Base-by-base conservation (phyloP, 495 filamentous ascomycete genomes). In the Extremus antarcticus region DNA sequence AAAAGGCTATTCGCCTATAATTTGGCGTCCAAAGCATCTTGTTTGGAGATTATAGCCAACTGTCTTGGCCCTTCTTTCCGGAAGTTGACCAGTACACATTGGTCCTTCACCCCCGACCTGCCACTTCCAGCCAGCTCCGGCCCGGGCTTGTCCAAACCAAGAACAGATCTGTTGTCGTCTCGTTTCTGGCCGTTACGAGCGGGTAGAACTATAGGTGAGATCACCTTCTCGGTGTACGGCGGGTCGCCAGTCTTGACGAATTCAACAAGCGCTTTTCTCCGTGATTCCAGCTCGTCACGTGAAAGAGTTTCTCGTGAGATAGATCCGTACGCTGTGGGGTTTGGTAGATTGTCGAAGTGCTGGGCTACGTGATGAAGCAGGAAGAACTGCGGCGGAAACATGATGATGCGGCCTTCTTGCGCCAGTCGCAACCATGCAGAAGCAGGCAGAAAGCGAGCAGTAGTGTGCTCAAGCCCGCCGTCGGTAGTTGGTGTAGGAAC, bases 301-400 rank as follows among this genome's bases (percentile, higher is more conserved):
- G 72, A 48, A 0, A 72, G 60, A 3, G 64, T 59, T 2, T 62
- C 56, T 3, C 59, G n/a, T 2, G 59, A 54, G 2, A 62, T 51
- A 15, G 50, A 55, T 16, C 55, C 55, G 49, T 62, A 62, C 10
- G 55, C 59, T 23, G 40, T 63, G 55, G 19, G 66, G 35, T 21
- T 78, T 61, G 39, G 68, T 59, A 38, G 74, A 64, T 52, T 71
- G 71, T 60, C 25, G 45, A 63, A 32, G 90, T 86, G 88, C 11
- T 73, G 70, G 1, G 84, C 71, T 3, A 94, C 70, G 0, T 87
- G 63, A 20, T 78, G 72, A 11, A 95, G 70, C 0, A 98, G 78
- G 60, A 90, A 85, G 66, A 82, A 86, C 61, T 98, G 92, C 1
- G 92, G 92, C 24, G 92, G 92, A 62, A 88, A 95, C 0, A 98